Base-by-base conservation (phyloP, 2,329 filamentous ascomycete genomes). In the Seiridium cupressi region DNA sequence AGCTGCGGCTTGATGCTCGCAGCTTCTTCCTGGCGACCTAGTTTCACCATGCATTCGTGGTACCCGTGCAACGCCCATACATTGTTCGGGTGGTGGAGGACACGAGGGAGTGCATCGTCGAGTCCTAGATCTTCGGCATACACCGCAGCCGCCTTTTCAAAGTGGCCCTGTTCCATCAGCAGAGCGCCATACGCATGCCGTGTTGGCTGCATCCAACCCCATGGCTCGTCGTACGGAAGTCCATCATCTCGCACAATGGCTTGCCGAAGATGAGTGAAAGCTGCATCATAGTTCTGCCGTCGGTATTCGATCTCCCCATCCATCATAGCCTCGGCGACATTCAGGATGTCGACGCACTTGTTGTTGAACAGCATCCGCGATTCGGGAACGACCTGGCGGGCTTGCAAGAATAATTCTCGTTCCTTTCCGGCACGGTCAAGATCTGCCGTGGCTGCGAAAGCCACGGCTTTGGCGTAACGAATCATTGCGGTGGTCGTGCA, bases 161-260 rank as follows among this genome's bases (percentile, higher is more conserved):
- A 75, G n/a, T 75, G 76, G 0, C 82, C 85, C 67, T 89, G 88
- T 68, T 92, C 89, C 10, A 91, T 77, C 36, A 91, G 70, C 3
- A 93, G 76, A 0, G 89, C 89, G 1, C 86, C 89, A 55, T 88
- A 88, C 0, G 89, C 89, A 70, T 92, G 89, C 3, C 89, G 79
- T 0, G 85, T 84, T 0, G 89, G 89, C 68, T 90, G 87, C 89
- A 92, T 91, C 89, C 89, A 92, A 0, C 87, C 88, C 89, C 89
- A 92, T 0, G 90, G 90, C 69, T 93, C 90, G 54, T 89, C 87
- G 62, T 90, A 92, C 0, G 85, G 85, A 35, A 92, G 78, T 0
- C 71, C 73, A 66, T 90, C 88, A 63, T 91, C 87, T 2, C 84
- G 78, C 1, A 74, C 68, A 31, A 90, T 84, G 0, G 88, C 81